Base-by-base conservation (phyloP, 805 yeast species). In the Candida loeiensis region DNA sequence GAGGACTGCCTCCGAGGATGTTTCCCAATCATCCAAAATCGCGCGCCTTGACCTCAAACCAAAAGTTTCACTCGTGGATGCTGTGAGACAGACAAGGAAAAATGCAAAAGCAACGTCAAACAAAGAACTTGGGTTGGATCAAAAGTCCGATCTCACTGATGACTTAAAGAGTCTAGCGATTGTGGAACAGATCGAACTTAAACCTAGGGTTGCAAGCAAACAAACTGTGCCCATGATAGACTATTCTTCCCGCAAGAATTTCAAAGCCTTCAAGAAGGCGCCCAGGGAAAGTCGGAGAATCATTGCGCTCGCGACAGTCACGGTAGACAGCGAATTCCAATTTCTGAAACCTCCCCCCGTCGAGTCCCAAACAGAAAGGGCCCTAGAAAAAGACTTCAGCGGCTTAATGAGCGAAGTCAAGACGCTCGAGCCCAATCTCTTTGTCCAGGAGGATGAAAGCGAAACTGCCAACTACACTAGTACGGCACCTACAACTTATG, bases 191-290 rank as follows among this genome's bases (percentile, higher is more conserved):
- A 41, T 47, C 4, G 51, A 57, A 2, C 43, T 64, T 2, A 20
- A 49, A 30, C 21, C 33, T 21, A 15, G 14, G 13, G 34, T 45
- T 18, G n/a, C 25, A 4, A n/a, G n/a, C n/a, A n/a, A n/a, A n/a
- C n/a, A 35, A 2, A 26, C 29, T 8, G 21, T 28, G 17, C 31
- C 40, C 17, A 41, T 44, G 27, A 41, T 45, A 1, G 48, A 46
- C 13, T 59, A 67, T 63, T 39, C 47, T 15, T 56, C 53, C 13
- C 21, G 35, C 14, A 37, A 30, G 26, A 69, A 70, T 45, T 70
- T 63, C 45, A 71, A 71, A 39, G 54, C 44, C 4, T 71, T 71
- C 51, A 48, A 43, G 21, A 64, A 64, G 43, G 46, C 31, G 13
- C 16, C 24, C 4, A 16, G 21, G 15, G 21, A 17, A 7, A 31